A percentile compares a stretch with the other conserved stretches of the same genome.
Evolutionary conservation across 2,329 filamentous ascomycete species (phyloP).

Genomic region (Setomelanomma holmii): DNA sequence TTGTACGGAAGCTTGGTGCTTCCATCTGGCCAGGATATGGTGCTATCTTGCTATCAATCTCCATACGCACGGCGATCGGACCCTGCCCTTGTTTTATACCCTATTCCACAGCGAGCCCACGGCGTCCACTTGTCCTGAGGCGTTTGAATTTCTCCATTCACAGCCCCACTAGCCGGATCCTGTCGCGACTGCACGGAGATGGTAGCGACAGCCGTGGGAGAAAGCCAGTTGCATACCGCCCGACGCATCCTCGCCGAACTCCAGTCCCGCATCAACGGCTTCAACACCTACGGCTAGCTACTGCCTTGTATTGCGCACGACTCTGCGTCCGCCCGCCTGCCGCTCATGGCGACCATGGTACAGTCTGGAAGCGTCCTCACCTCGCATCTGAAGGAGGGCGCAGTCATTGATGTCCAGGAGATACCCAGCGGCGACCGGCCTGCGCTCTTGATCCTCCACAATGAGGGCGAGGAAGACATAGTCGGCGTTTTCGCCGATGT

Average conservation of each 20-base stretch:
- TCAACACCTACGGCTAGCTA: constrained; percentile 51
- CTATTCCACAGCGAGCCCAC: constrained; percentile 28
- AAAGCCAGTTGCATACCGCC: constrained; percentile 46
- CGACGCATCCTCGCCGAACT: constrained; percentile 50
- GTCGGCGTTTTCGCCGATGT: constrained; percentile 79
- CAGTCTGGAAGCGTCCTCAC: constrained; percentile 41
- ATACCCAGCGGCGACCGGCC: constrained; percentile 43
- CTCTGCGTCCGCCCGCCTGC: constrained; percentile 20
- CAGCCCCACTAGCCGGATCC: constrained; percentile 31
- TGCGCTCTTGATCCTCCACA: constrained; percentile 66
- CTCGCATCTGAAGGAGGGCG: constrained; percentile 40
- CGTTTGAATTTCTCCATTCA: constrained; percentile 32
- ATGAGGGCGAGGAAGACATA: constrained; percentile 74
- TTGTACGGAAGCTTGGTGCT: constrained; percentile 42
- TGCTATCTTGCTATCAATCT: constrained; percentile 44
- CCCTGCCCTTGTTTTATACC: constrained; percentile 38
- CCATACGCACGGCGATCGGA: constrained; percentile 42
- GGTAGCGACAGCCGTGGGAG: constrained; percentile 41
- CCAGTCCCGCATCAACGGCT: constrained; percentile 51
- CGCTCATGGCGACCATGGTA: constrained; percentile 49
- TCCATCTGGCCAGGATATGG: constrained; percentile 38
- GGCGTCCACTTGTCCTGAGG: constrained; percentile 28
- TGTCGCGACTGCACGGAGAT: constrained; percentile 43
- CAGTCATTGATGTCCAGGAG: constrained; percentile 45
- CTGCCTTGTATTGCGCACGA: constrained; percentile 17